Conservation (phyloP, 495 filamentous ascomycete genomes). For the Penicillium subrubescens region DNA sequence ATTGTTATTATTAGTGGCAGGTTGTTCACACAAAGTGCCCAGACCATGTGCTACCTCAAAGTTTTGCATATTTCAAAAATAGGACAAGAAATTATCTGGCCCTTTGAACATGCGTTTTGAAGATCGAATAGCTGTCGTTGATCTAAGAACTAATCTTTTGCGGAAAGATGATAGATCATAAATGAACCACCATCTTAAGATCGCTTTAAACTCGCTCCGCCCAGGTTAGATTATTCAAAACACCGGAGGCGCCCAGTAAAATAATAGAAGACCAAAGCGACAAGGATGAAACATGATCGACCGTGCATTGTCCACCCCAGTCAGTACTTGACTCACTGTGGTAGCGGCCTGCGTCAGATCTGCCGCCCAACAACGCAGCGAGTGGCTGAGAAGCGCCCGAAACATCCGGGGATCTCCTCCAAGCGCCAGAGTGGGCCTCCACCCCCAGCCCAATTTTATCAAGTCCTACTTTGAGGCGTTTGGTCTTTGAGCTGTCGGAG, state of each 20-base stretch:
- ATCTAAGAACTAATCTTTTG: not conserved
- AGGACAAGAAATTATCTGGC: too few species aligned
- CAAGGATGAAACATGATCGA: slow-evolving; percentile 28
- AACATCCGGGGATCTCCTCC: slow-evolving; percentile 20
- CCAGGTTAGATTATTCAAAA: slow-evolving; percentile 2
- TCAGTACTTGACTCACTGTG: slow-evolving; percentile 2
- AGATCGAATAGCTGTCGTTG: too few species aligned
- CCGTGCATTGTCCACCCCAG: slow-evolving; percentile 10
- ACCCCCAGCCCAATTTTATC: not conserved
- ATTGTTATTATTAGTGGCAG: too few species aligned
- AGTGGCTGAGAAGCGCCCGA: slow-evolving; percentile 35
- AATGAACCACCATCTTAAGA: not conserved
- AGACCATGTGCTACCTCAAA: too few species aligned
- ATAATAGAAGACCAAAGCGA: not conserved
- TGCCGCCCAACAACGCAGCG: slow-evolving; percentile 17
- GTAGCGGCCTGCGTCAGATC: slow-evolving; percentile 34
- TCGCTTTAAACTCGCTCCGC: not conserved
- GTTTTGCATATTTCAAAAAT: too few species aligned
- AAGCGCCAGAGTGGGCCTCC: slow-evolving; percentile 37
- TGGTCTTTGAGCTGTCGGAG: not conserved
- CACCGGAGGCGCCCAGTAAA: not conserved
- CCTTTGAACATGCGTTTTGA: too few species aligned
- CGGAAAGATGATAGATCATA: not conserved
- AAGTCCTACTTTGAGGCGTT: not conserved
- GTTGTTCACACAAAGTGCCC: too few species aligned